Percentiles rank a stretch among this genome's conserved stretches.
phyloP scores from a whole-genome alignment of 176 grass and related monocot species.

The Dendrocalamus sinicus region DNA sequence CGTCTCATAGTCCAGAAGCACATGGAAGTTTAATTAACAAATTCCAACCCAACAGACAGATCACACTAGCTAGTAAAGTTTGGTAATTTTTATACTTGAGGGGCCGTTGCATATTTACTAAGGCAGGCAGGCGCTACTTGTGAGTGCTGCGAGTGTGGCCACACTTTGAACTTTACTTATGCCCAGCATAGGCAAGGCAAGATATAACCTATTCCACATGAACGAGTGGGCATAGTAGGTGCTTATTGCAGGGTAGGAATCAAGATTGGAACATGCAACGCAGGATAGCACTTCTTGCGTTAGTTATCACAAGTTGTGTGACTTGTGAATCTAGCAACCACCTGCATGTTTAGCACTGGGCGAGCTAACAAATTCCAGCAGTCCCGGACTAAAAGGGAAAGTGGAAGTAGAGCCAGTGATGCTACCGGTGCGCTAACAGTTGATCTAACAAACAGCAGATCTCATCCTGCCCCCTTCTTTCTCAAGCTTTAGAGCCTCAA shows the following conservation, averaged over 20 bases:
- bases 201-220: too few species aligned
- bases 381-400: neutral
- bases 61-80: neutral
- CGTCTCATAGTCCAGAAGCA: neutral
- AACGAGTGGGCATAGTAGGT: neutral
- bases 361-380: neutral
- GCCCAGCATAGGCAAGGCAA: too few species aligned
- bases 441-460: neutral
- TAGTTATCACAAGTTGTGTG: too few species aligned
- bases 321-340: too few species aligned
- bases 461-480: too few species aligned
- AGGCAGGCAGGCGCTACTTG: too few species aligned
- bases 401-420: neutral
- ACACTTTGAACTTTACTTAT: too few species aligned
- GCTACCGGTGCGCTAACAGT: neutral
- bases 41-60: neutral
- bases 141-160: too few species aligned
- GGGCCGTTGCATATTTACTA: neutral
- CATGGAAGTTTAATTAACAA: neutral
- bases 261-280: slow-evolving; percentile 11
- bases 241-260: neutral
- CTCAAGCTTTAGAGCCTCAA: too few species aligned
- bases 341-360: too few species aligned
- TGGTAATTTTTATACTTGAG: neutral
- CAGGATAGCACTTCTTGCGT: neutral